Evolutionary conservation across 2,329 filamentous ascomycete species (phyloP).

Genomic region (Ceratocystis diversiconidia): DNA sequence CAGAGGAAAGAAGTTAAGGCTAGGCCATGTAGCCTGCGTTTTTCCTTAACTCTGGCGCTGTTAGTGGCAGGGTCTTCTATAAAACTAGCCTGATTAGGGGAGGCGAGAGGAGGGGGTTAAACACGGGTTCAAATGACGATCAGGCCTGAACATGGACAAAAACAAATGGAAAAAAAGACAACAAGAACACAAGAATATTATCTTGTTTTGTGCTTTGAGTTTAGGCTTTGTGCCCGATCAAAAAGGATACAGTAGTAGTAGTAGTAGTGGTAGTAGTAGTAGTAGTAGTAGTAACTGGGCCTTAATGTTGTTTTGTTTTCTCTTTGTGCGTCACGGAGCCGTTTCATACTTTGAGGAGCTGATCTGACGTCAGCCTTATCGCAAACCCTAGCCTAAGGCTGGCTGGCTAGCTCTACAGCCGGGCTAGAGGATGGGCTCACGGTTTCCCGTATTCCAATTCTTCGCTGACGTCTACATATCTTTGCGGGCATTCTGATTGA

Average conservation of each 20-base stretch:
- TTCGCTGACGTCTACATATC: no score
- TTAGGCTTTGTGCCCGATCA: not conserved
- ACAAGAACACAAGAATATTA: not conserved
- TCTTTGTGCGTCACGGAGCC: not conserved
- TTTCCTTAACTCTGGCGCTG: not conserved
- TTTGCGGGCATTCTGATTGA: not conserved
- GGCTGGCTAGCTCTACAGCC: not conserved
- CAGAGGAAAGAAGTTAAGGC: not conserved
- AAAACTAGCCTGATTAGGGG: not conserved
- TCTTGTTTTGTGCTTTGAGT: not conserved
- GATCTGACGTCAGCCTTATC: not conserved
- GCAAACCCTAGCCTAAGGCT: not conserved
- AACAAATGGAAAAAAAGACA: not conserved
- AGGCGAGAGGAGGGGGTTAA: not conserved
- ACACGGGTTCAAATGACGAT: not conserved
- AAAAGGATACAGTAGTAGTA: not conserved
- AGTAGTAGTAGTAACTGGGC: not conserved
- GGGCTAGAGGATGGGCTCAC: not conserved
- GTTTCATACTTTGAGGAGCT: not conserved
- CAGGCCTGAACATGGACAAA: not conserved
- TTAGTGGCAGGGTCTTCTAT: not conserved
- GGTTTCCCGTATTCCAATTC: no score
- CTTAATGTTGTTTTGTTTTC: not conserved
- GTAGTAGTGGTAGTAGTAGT: no score
- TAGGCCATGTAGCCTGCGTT: not conserved